Evolutionary conservation across 2,329 filamentous ascomycete species (phyloP).

Genomic region (Fusarium pseudonygamai): DNA sequence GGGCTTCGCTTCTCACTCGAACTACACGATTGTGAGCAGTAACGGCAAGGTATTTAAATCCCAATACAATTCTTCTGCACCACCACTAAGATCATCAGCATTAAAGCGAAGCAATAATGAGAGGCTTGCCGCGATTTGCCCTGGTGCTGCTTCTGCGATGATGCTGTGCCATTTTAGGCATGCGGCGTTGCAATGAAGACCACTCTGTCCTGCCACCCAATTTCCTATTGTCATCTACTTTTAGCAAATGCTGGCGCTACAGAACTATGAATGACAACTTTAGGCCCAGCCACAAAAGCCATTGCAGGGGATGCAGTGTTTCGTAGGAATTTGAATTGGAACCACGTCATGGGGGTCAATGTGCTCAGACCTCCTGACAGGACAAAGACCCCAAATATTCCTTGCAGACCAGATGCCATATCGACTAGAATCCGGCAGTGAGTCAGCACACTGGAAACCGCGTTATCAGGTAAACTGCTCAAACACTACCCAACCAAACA

Average conservation of each 20-base stretch:
- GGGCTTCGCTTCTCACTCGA: too few relatives aligned
- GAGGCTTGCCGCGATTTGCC: too few relatives aligned
- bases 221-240: background rate
- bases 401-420: background rate
- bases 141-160: too few relatives aligned
- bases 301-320: background rate
- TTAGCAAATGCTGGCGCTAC: background rate
- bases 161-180: background rate
- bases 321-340: background rate
- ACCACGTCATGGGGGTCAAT: background rate
- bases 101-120: too few relatives aligned
- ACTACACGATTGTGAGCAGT: too few relatives aligned
- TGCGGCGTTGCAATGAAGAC: background rate
- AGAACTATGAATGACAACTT: background rate
- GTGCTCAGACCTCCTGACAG: background rate
- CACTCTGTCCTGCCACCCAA: background rate
- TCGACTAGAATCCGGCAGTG: background rate
- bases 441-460: too few relatives aligned
- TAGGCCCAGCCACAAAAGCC: background rate
- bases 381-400: background rate
- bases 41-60: too few relatives aligned
- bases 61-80: too few relatives aligned
- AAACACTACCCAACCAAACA: too few relatives aligned
- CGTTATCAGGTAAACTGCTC: too few relatives aligned
- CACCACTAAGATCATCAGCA: too few relatives aligned